Evolutionary conservation across 2,329 filamentous ascomycete genomes (phyloP).

Genomic region (Uncinocarpus reesii): DNA sequence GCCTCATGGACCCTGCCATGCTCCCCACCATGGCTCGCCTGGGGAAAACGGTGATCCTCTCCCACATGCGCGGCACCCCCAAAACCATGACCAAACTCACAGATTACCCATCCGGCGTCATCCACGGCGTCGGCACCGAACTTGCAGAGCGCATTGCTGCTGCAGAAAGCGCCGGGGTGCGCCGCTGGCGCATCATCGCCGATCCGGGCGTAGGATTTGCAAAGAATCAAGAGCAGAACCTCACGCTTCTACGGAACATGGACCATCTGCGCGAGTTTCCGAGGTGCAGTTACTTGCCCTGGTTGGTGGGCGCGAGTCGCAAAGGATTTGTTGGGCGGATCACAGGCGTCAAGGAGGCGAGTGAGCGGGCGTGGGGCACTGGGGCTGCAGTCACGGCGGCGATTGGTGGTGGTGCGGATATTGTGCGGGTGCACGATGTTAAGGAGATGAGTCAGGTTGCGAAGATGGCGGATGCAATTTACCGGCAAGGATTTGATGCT

Average conservation of each 20-base stretch:
- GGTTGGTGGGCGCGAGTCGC: constrained; percentile 79
- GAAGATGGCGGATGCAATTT: constrained; percentile 75
- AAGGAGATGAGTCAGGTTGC: constrained; percentile 74
- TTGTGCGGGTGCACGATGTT: constrained; percentile 87
- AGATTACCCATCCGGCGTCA: constrained; percentile 58
- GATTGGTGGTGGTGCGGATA: constrained; percentile 76
- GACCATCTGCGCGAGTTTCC: constrained; percentile 46
- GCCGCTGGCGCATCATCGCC: constrained; percentile 87
- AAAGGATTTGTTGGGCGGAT: constrained; percentile 81
- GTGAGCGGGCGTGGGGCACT: constrained; percentile 70
- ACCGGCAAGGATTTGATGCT: constrained; percentile 17
- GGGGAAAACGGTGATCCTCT: constrained; percentile 69
- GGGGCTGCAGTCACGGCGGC: constrained; percentile 79
- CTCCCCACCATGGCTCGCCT: constrained; percentile 66
- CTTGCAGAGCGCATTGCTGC: constrained; percentile 59
- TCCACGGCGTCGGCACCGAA: constrained; percentile 56
- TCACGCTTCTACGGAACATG: constrained; percentile 63
- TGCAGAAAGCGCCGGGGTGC: constrained; percentile 71
- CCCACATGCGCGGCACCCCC: constrained; percentile 89
- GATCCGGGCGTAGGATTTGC: constrained; percentile 94
- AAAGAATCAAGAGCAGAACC: constrained; percentile 70
- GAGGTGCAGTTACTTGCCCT: constrained; percentile 56
- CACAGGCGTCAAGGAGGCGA: constrained; percentile 62
- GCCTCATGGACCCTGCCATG: constrained; percentile 69
- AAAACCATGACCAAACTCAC: constrained; percentile 65